Evolutionary conservation across 371 early-diverging fungal genomes (phyloP), one percentile per base, ranked within the genome.

Genomic region (Gilbertella persicaria): DNA sequence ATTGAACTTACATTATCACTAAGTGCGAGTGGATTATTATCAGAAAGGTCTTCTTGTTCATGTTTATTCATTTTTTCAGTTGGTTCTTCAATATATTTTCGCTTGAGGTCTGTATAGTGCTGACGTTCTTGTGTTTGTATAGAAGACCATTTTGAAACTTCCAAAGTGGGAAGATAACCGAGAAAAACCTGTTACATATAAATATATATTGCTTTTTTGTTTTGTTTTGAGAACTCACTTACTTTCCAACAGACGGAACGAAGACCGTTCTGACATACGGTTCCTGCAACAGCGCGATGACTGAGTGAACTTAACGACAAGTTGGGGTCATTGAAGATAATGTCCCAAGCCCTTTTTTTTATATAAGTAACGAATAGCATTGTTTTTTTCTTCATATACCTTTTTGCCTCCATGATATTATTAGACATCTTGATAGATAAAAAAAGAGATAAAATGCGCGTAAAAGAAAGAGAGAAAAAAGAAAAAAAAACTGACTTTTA

Each of bases 11-110:
- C 89, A 47, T 85, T 88, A 41, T 91, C 90, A 30, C 84, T 90
- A 44, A 91, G 62, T 44, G 90, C 86, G 37, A 96, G 78, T 5
- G 96, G 96, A 60, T 96, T 91, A 60, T 94, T 89, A 35, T 83
- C 74, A 2, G 70, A 77, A 42, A 86, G 69, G 58, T 88, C 82
- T 6, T 60, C 66, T 29, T 47, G 72, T 43, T 21, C 67, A 60
- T 48, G 66, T 52, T 58, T 71, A 25, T 48, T 65, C 72, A 60
- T 69, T 53, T 46, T 67, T 36, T 79, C 70, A 36, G 70, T 67
- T 0, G 91, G 90, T 50, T 86, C 85, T n/a, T 82, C 82, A 46
- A 91, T 86, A 57, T 82, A 87, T 39, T 81, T 77, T 41, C 64
- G 58, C 56, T 82, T 83, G 42, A 92, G 69, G 24, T 86, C 79